Percentiles rank a stretch among this genome's conserved stretches.
These are phyloP conservation scores for Gossypium bickii DNA, from an alignment of 345 rosid species.

Conservation along the genomic window DNA sequence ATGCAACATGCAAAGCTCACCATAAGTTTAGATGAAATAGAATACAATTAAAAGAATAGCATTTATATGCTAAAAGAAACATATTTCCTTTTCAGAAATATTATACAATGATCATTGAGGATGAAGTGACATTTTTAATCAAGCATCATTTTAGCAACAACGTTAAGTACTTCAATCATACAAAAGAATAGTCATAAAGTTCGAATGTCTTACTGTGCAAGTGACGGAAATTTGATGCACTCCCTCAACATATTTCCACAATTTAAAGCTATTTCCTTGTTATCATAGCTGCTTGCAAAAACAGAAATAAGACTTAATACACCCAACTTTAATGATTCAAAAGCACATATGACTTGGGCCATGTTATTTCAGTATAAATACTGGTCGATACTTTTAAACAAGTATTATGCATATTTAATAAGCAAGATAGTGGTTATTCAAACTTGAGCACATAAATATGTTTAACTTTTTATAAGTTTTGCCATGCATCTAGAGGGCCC, in stretches of 20 bases:
- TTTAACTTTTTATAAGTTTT: not conserved
- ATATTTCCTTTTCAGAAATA: not conserved
- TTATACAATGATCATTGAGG: not conserved
- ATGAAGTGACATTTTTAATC: not conserved
- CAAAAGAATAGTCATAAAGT: constrained; percentile 22
- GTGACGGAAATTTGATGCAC: constrained; percentile 84
- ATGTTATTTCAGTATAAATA: not conserved
- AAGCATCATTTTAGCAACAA: constrained; percentile 4
- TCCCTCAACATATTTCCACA: constrained; percentile 94
- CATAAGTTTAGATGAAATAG: not conserved
- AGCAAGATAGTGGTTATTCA: not conserved
- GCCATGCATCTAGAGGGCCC: not conserved
- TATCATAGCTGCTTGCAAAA: constrained; percentile 71
- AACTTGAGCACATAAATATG: not conserved
- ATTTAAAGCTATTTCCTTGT: constrained; percentile 87
- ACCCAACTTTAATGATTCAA: constrained; percentile 8
- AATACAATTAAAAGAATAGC: not conserved
- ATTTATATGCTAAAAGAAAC: not conserved
- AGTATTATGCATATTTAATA: not conserved
- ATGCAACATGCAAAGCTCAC: not conserved
- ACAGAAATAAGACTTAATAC: constrained; percentile 6
- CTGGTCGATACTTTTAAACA: not conserved
- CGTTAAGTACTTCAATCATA: not conserved
- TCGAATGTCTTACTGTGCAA: constrained; percentile 74
- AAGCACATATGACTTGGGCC: not conserved